phyloP scores from a whole-genome alignment of 2,329 filamentous ascomycete species.

The Stachybotrys chartarum region DNA sequence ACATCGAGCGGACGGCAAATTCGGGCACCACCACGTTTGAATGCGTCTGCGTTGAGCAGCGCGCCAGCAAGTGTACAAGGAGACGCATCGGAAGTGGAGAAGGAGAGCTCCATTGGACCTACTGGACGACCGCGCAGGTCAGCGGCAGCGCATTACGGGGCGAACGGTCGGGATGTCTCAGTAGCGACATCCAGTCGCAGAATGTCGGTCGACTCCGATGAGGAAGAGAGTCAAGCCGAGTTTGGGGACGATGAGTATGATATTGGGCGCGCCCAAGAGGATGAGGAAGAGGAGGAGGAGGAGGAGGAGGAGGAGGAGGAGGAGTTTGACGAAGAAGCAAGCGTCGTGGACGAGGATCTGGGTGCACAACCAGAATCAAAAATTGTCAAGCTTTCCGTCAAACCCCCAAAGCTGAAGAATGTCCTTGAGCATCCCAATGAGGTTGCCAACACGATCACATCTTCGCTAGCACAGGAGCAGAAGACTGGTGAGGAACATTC shows the following conservation, averaged over 20 bases:
- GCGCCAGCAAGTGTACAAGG: slow-evolving; percentile 38
- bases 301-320: slow-evolving; percentile 54
- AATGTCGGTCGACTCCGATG: slow-evolving; percentile 51
- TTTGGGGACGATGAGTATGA: slow-evolving; percentile 62
- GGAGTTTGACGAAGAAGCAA: slow-evolving; percentile 49
- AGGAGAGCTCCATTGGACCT: slow-evolving; percentile 32
- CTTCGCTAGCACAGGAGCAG: slow-evolving; percentile 11
- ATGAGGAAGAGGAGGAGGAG: slow-evolving; percentile 60
- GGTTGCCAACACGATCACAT: slow-evolving; percentile 13
- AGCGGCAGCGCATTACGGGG: slow-evolving; percentile 40
- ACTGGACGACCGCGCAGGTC: slow-evolving; percentile 44
- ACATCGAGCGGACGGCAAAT: slow-evolving; percentile 88
- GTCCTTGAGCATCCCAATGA: slow-evolving; percentile 15
- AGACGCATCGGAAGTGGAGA: slow-evolving; percentile 31
- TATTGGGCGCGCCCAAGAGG: slow-evolving; percentile 31
- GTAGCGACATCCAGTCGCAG: slow-evolving; percentile 24
- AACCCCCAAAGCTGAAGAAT: slow-evolving; percentile 29
- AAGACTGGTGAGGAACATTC: slow-evolving; percentile 7
- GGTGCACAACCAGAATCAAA: slow-evolving; percentile 50
- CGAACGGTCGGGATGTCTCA: slow-evolving; percentile 38
- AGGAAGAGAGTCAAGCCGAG: slow-evolving; percentile 66
- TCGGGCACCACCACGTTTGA: slow-evolving; percentile 58
- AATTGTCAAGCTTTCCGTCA: slow-evolving; percentile 65
- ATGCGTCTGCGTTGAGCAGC: slow-evolving; percentile 51
- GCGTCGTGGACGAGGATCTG: slow-evolving; percentile 47